phyloP scores from a whole-genome alignment of 225 moss, liverwort and hornwort species.

The Pseudisothecium myosuroides region DNA sequence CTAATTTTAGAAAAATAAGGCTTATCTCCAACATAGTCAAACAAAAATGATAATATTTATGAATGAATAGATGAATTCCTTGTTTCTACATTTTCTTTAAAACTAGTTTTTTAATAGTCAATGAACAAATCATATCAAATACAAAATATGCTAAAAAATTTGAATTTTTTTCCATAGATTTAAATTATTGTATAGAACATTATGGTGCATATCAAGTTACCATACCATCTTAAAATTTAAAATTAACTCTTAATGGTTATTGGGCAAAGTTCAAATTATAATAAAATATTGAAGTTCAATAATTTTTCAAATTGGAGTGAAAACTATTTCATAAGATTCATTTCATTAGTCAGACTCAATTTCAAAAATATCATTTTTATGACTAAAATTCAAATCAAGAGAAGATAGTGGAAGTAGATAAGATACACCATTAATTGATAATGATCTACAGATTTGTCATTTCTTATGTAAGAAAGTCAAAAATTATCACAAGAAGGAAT shows the following conservation, averaged over 20 bases:
- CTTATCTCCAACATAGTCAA: too few relatives aligned
- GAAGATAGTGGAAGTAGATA: too few relatives aligned
- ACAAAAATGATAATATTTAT: too few relatives aligned
- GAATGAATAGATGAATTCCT: too few relatives aligned
- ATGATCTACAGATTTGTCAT: too few relatives aligned
- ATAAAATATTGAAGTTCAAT: neutral
- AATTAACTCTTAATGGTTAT: neutral
- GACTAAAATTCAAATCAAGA: neutral
- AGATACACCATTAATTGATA: too few relatives aligned
- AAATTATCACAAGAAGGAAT: too few relatives aligned
- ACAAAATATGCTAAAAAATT: neutral
- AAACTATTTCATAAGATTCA: neutral
- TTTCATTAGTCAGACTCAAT: neutral
- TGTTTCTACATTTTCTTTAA: too few relatives aligned
- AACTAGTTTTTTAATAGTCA: neutral
- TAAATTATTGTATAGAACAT: neutral
- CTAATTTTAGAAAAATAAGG: too few relatives aligned
- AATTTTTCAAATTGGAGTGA: neutral
- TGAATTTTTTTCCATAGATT: too few relatives aligned
- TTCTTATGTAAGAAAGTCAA: too few relatives aligned
- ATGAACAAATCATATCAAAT: neutral
- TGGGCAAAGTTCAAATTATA: neutral
- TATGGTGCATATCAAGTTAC: neutral
- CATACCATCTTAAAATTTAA: neutral
- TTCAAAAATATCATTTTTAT: neutral